Evolutionary conservation across 108 stramenopile genomes (phyloP).

Genomic region (Stephanodiscus triporus): DNA sequence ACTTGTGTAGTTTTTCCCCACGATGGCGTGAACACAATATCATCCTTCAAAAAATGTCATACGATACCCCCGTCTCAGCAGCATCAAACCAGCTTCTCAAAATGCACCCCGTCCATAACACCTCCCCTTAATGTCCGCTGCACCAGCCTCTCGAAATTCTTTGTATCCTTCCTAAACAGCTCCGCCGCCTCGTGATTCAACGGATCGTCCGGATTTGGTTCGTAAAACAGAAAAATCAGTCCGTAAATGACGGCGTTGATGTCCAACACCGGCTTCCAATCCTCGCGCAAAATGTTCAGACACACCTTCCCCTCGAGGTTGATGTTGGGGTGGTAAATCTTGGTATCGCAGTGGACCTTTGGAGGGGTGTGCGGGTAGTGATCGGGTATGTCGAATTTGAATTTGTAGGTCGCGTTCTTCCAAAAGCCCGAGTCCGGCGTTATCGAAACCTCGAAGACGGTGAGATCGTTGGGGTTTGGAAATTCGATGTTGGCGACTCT

Average conservation of each 20-base stretch:
- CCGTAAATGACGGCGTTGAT: slow-evolving; percentile 99
- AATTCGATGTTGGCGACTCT: slow-evolving; percentile 92
- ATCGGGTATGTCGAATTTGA: slow-evolving; percentile 93
- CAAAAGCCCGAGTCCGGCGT: slow-evolving; percentile 94
- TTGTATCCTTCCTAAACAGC: slow-evolving; percentile 91
- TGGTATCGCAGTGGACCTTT: slow-evolving; percentile 92
- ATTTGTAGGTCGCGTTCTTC: slow-evolving; percentile 94
- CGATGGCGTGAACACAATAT: background rate
- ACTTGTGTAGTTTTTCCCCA: background rate
- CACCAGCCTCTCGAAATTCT: slow-evolving; percentile 87
- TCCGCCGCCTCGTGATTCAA: slow-evolving; percentile 99
- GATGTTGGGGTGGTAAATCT: slow-evolving; percentile 99
- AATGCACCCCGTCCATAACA: slow-evolving; percentile 84
- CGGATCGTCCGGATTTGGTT: slow-evolving; percentile 99
- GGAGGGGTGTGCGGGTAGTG: slow-evolving; percentile 99
- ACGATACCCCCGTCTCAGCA: background rate
- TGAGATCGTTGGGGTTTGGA: slow-evolving; percentile 97
- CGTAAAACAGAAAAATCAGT: slow-evolving; percentile 97
- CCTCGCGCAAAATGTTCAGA: slow-evolving; percentile 98
- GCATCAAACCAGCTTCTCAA: slow-evolving; percentile 72
- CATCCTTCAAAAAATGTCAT: background rate
- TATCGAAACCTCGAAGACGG: slow-evolving; percentile 89
- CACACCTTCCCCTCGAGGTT: slow-evolving; percentile 99
- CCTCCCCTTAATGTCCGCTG: slow-evolving; percentile 85
- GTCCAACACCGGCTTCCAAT: slow-evolving; percentile 99